Base-by-base conservation (phyloP, 2,329 filamentous ascomycete species). In the Achaetomium macrosporum region DNA sequence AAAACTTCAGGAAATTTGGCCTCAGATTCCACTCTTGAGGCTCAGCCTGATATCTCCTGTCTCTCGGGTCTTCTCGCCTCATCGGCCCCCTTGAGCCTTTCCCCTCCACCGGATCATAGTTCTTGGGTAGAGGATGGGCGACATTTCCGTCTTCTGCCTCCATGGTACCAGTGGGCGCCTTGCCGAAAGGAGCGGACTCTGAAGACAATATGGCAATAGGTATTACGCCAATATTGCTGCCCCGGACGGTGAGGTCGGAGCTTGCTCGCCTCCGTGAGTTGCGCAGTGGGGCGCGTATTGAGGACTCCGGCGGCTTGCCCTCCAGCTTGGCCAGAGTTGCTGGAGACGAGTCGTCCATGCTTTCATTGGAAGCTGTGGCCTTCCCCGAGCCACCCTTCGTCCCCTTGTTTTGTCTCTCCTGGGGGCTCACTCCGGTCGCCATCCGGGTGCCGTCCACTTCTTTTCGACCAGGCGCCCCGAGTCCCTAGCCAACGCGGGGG, bases 381-480 rank as follows among this genome's bases (percentile, higher is more conserved):
- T 17, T 29, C 3, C 20, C n/a, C 39, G 15, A 39, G 25, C 15
- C 29, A 12, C 37, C 19, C 13, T 11, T 17, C 17, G 35, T 33
- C 25, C 15, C 25, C 35, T 12, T n/a, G 25, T 44, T 25, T 33
- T 39, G 25, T n/a, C 19, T 15, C 16, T 9, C 25, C n/a, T 39
- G 29, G 2, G 9, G 3, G 5, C 40, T 9, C 16, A 16, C 20
- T 20, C 2, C 16, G 12, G 25, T 12, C 25, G 20, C 25, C 33
- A 20, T 35, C n/a, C 13, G n/a, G n/a, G n/a, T n/a, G n/a, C 41
- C n/a, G 19, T 43, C 33, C n/a, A 29, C 46, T 15, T 25, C 44
- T 43, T 43, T 45, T 51, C 50, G 51, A 41, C 42, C 43, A 47
- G 50, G 48, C 47, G 53, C 58, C 55, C 50, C 58, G 56, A 51